phyloP scores from a whole-genome alignment of 371 early-diverging fungal genomes.

The Apophysomyces trapeziformis region DNA sequence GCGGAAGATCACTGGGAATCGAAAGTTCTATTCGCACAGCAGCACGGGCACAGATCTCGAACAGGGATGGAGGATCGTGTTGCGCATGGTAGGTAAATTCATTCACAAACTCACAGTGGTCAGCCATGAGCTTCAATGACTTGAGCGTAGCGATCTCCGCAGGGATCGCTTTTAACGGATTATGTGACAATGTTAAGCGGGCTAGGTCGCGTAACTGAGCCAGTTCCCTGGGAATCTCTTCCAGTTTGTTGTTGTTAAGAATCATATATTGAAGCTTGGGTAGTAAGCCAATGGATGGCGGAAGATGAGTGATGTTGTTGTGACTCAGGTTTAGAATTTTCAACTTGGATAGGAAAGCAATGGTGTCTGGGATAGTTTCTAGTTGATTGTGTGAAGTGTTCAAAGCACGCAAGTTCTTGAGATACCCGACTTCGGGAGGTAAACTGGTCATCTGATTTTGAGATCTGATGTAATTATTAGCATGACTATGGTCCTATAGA shows the following conservation, averaged over 20 bases:
- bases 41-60: constrained; percentile 78
- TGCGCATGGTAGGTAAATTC: constrained; percentile 35
- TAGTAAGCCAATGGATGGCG: constrained; percentile 69
- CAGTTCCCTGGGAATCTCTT: constrained; percentile 59
- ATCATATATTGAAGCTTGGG: constrained; percentile 60
- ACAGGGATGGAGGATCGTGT: constrained; percentile 60
- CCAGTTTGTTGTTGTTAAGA: constrained; percentile 56
- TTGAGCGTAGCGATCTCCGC: constrained; percentile 55
- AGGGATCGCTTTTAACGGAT: constrained; percentile 54
- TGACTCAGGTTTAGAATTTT: constrained; percentile 48
- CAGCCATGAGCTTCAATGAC: constrained; percentile 57
- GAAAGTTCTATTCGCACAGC: constrained; percentile 69
- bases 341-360: constrained; percentile 32
- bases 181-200: constrained; percentile 68
- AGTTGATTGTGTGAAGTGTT: constrained; percentile 44
- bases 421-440: constrained; percentile 41
- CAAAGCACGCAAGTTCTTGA: constrained; percentile 36
- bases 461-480: constrained; percentile 28
- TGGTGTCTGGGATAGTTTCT: constrained; percentile 39
- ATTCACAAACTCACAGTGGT: constrained; percentile 51
- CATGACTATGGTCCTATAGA: background rate
- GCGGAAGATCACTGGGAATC: constrained; percentile 54
- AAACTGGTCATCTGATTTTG: constrained; percentile 47
- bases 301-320: constrained; percentile 64
- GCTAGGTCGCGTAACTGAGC: constrained; percentile 58